Conservation (phyloP, 2,329 filamentous ascomycete genomes). For the Cercospora sp. region DNA sequence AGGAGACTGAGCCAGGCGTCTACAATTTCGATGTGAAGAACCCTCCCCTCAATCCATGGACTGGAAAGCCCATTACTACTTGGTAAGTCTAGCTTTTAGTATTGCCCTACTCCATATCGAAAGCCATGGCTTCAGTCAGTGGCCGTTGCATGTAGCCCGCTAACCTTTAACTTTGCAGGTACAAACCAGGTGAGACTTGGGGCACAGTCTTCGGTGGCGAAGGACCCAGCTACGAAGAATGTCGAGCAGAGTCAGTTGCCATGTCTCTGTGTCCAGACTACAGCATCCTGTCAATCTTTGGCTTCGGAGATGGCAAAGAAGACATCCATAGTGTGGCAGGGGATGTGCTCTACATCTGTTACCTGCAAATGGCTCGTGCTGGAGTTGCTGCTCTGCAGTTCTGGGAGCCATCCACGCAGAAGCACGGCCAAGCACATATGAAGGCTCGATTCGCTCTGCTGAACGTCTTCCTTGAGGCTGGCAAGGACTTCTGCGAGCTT, state of each 20-base stretch:
- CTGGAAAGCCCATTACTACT: conserved; percentile 71
- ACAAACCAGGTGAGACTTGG: conserved; percentile 95
- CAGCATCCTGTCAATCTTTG: conserved; percentile 83
- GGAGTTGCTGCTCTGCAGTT: conserved; percentile 86
- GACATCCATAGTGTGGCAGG: conserved; percentile 77
- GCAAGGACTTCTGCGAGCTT: conserved; percentile 82
- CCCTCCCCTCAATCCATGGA: conserved; percentile 78
- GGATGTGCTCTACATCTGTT: conserved; percentile 83
- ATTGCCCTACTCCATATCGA: background rate
- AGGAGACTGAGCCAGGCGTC: conserved; percentile 77
- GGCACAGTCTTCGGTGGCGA: conserved; percentile 84
- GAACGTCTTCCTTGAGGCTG: conserved; percentile 78
- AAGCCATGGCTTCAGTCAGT: no score
- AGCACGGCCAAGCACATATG: conserved; percentile 72
- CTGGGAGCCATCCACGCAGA: conserved; percentile 82
- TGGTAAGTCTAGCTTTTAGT: conserved; percentile 50
- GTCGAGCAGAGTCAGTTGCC: conserved; percentile 87
- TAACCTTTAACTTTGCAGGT: conserved; percentile 41
- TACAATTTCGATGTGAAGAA: conserved; percentile 87
- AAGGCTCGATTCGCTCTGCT: conserved; percentile 79
- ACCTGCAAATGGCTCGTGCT: conserved; percentile 92
- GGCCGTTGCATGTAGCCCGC: no score
- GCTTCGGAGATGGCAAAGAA: conserved; percentile 74
- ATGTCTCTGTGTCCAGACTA: conserved; percentile 92
- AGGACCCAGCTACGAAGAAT: conserved; percentile 90